Base-by-base conservation (phyloP, 176 grass and related monocot species). In the Rhipidocladum racemiflorum region DNA sequence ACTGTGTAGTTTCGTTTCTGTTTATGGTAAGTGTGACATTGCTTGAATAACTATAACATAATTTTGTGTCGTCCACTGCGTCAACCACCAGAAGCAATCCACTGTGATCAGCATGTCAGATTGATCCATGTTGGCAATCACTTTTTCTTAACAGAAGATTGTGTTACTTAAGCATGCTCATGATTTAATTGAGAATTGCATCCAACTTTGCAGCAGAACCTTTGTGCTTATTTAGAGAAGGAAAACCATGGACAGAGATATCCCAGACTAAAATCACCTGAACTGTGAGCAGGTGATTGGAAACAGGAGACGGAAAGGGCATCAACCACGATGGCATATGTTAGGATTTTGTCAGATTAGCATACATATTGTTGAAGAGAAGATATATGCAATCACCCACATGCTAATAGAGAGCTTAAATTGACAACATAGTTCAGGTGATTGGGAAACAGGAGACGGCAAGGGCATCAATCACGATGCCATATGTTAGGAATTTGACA, bases 391-490 rank as follows among this genome's bases (percentile, higher is more conserved):
- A 74, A 74, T 53, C 24, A 51, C 62, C 70, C 70, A 74, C 70
- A 53, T 74, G 57, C 42, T 20, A 64, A 61, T 83, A 83, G 59
- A 74, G 57, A 51, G 81, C 57, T 65, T 35, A 83, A 83, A 50
- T 49, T 11, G 59, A 74, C 44, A 53, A 12, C 81, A 74, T 30
- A 25, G 55, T 34, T 34, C 32, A 34, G 32, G 32, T 34, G 32
- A 34, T 34, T 34, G 32, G 32, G 43, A 82, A 73, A 21, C 39
- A 38, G 54, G 55, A 50, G 29, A 73, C 50, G 5, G 9, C 7
- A 83, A 73, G 23, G 42, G 28, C 80, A 49, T 62, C 20, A 63
- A 71, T 60, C 56, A 45, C 24, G 25, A 21, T 46, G 43, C 20
- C 28, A 35, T 62, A 49, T 36, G 32, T n/a, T 28, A 62, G 9